Conservation (phyloP, 768 basidiomycete species). For the Fomitopsis pulvina region DNA sequence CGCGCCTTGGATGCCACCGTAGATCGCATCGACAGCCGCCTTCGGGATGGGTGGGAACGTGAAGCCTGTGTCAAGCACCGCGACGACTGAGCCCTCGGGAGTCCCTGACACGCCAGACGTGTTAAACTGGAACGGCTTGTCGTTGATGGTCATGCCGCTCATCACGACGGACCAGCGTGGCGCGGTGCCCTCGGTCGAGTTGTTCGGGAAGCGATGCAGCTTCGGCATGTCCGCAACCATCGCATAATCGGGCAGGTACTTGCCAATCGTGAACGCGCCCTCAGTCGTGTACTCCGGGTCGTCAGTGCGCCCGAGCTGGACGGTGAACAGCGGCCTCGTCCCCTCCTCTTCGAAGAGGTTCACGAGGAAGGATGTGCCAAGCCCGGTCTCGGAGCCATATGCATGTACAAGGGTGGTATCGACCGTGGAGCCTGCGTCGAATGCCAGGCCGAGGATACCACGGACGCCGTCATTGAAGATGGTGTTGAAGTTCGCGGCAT, state of each 20-base stretch:
- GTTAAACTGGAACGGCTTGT: constrained; percentile 42
- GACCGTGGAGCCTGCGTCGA: constrained; percentile 64
- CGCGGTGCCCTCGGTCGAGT: constrained; percentile 33
- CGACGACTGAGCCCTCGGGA: constrained; percentile 18
- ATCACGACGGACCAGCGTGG: constrained; percentile 34
- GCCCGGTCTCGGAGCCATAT: constrained; percentile 10
- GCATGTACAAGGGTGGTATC: constrained; percentile 27
- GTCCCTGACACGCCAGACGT: constrained; percentile 12
- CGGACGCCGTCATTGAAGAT: constrained; percentile 58
- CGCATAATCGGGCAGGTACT: constrained; percentile 16
- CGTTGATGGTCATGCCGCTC: constrained; percentile 42
- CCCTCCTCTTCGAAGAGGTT: constrained; percentile 19
- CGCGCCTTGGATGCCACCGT: constrained; percentile 24
- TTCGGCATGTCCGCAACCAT: constrained; percentile 14
- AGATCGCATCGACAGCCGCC: constrained; percentile 23
- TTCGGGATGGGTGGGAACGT: constrained; percentile 21
- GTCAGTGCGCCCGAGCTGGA: constrained; percentile 18
- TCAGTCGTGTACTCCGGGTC: constrained; percentile 17
- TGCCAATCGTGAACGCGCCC: constrained; percentile 23
- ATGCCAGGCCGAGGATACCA: constrained; percentile 76
- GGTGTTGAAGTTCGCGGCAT: constrained; percentile 46
- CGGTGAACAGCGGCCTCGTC: constrained; percentile 20
- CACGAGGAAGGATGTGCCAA: constrained; percentile 17
- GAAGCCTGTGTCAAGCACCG: constrained; percentile 24
- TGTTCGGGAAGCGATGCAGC: constrained; percentile 31